Evolutionary conservation across 2,329 filamentous ascomycete genomes (phyloP), one percentile per base, ranked within the genome.

Genomic region (Cercospora zeae-maydis): DNA sequence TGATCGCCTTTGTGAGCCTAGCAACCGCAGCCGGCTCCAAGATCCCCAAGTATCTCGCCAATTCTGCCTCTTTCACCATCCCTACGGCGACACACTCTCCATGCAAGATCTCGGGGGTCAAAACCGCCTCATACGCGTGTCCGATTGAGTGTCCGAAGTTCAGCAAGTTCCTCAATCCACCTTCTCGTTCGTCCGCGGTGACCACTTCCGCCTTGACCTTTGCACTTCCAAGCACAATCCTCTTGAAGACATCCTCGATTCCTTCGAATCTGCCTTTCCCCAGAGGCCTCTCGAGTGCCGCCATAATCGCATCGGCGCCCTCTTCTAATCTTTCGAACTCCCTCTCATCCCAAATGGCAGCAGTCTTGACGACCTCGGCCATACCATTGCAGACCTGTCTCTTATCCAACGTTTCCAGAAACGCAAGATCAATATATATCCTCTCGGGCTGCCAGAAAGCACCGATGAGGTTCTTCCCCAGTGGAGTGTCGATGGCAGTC

Each of bases 61-160:
- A 81, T 76, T 98, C 95, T 10, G 93, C 95, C 78, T 99, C 95
- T 76, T 96, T 96, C 63, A 98, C 91, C 95, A 99, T 99, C 27
- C 95, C 95, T 70, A 99, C 96, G 21, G 95, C 92, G 10, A 99
- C 93, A 66, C 91, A 92, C 75, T 99, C 95, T 64, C 95, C 95
- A 73, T 99, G 95, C 6, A 99, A 85, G 37, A 99, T 87, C 76
- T 99, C 93, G 0, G 95, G 95, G 0, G 96, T 96, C 45, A 98
- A 83, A 51, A 99, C 92, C 30, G 95, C 95, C 78, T 99, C 95
- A 71, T 93, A 92, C 16, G 95, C 95, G 77, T 99, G 95, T 13
- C 95, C 95, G 69, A 99, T 98, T 0, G 95, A 98, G 76, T 99
- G 95, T 33, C 95, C 95, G 78, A 97, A 98, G 77, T 99, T 99